A percentile compares a stretch with the other conserved stretches of the same genome.
Conservation (phyloP, 768 basidiomycete genomes). For the Boletus coccyginus region DNA sequence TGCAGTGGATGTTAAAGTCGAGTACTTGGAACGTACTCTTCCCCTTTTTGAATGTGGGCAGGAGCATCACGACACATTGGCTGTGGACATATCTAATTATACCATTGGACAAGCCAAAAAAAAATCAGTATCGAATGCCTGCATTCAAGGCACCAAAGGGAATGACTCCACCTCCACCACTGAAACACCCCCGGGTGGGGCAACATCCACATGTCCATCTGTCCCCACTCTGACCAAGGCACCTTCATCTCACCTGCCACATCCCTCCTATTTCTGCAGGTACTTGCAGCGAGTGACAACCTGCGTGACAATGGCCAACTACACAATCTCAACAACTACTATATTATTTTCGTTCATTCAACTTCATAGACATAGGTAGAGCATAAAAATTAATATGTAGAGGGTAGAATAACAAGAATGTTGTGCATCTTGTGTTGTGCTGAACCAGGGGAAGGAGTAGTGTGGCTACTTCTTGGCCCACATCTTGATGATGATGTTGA, state of each 20-base stretch:
- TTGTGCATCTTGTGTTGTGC: no score
- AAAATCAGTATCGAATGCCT: not conserved
- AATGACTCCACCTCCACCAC: conserved; percentile 48
- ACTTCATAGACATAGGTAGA: no score
- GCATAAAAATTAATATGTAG: no score
- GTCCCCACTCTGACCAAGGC: conserved; percentile 42
- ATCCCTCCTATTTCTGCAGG: no score
- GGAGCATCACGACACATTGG: conserved; percentile 33
- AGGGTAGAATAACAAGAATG: no score
- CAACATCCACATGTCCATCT: conserved; percentile 32
- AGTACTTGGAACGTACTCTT: conserved; percentile 22
- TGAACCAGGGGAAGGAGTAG: no score
- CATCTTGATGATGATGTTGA: not conserved
- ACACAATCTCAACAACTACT: no score
- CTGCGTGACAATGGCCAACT: no score
- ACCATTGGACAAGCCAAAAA: not conserved
- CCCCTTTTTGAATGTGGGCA: conserved; percentile 5
- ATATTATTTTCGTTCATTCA: no score
- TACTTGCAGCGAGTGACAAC: no score
- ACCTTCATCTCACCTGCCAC: not conserved
- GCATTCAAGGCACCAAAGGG: no score
- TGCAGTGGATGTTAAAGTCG: conserved; percentile 30
- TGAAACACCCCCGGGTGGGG: conserved; percentile 29
- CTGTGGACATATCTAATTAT: conserved; percentile 40
- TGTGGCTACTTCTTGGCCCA: no score